Evolutionary conservation across 345 rosid species (phyloP).

Genomic region (Camelina hispida): DNA sequence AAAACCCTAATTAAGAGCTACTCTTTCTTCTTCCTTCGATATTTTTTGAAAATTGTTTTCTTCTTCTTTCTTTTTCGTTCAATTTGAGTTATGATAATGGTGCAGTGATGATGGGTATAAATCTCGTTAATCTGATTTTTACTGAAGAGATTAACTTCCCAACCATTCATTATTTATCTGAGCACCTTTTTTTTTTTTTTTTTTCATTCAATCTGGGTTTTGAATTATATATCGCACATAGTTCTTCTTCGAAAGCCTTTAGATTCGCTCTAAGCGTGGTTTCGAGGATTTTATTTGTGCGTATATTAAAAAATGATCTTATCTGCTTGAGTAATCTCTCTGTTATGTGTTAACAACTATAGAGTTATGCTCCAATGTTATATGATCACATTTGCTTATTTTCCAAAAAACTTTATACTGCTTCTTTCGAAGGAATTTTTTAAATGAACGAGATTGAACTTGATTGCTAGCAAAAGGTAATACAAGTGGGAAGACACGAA

Average conservation of each 20-base stretch:
- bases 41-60: not conserved
- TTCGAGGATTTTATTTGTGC: constrained; percentile 47
- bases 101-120: constrained; percentile 49
- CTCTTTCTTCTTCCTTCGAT: not conserved
- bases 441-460: too few species aligned
- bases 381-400: constrained; percentile 21
- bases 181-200: constrained; percentile 22
- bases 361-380: constrained; percentile 46
- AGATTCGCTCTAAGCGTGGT: constrained; percentile 39
- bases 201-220: not conserved
- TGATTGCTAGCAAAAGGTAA: too few species aligned
- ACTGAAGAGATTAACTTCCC: constrained; percentile 41
- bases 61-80: not conserved
- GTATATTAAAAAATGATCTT: constrained; percentile 26
- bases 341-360: constrained; percentile 40
- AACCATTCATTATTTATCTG: constrained; percentile 44
- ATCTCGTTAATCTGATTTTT: constrained; percentile 47
- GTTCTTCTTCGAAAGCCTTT: constrained; percentile 45
- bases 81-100: not conserved
- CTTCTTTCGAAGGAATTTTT: not conserved
- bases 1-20: constrained; percentile 12
- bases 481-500: not conserved
- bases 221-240: constrained; percentile 29
- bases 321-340: constrained; percentile 47
- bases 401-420: not conserved